Evolutionary conservation across 768 basidiomycete species (phyloP).

Genomic region (Boletus subcaerulescens): DNA sequence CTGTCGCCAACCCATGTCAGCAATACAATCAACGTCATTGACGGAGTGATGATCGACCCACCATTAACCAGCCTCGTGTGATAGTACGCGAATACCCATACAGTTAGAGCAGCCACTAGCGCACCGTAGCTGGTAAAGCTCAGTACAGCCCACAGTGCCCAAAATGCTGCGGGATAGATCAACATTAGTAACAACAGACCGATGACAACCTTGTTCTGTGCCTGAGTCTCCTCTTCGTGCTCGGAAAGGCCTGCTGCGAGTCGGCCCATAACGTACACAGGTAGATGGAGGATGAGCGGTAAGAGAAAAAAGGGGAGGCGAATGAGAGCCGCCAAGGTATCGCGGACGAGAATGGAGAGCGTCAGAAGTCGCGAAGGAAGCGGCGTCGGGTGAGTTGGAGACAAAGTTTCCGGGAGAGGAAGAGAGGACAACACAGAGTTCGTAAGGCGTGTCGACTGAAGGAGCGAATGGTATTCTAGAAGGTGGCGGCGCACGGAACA

Average conservation of each 20-base stretch:
- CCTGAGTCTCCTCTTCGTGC: constrained; percentile 91
- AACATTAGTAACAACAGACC: constrained; percentile 71
- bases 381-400: constrained; percentile 66
- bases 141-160: constrained; percentile 81
- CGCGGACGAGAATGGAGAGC: constrained; percentile 71
- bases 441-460: constrained; percentile 76
- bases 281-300: constrained; percentile 79
- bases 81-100: constrained; percentile 80
- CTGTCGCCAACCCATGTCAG: constrained; percentile 33
- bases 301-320: constrained; percentile 88
- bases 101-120: constrained; percentile 59
- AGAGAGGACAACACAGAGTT: constrained; percentile 83
- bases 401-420: constrained; percentile 79
- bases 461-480: constrained; percentile 84
- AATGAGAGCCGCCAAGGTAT: constrained; percentile 65
- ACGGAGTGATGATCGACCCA: constrained; percentile 38
- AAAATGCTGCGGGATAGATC: constrained; percentile 83
- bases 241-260: constrained; percentile 70
- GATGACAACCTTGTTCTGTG: constrained; percentile 95
- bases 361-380: constrained; percentile 84
- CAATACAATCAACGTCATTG: constrained; percentile 18
- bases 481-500: constrained; percentile 63
- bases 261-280: constrained; percentile 80
- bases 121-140: constrained; percentile 75
- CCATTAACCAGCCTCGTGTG: constrained; percentile 86